These are phyloP conservation scores for Knoxia roxburghii DNA, from an alignment of 257 asterid species.

Conservation along the genomic window DNA sequence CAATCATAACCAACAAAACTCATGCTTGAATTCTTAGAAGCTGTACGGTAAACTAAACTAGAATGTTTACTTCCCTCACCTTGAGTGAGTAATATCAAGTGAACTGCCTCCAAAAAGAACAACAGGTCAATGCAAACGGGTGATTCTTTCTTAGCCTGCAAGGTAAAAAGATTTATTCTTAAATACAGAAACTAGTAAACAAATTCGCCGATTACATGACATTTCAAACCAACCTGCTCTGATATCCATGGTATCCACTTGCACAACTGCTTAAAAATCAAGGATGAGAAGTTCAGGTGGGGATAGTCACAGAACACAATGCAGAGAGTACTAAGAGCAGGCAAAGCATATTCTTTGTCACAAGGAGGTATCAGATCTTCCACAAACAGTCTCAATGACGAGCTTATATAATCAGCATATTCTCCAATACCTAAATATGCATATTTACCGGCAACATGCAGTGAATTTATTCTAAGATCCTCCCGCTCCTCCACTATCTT, in stretches of 20 bases:
- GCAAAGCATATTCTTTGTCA: slow-evolving; percentile 51
- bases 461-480: slow-evolving; percentile 27
- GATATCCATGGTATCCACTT: slow-evolving; percentile 79
- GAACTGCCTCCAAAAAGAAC: slow-evolving; percentile 73
- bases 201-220: not conserved
- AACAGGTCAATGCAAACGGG: slow-evolving; percentile 41
- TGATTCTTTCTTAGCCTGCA: slow-evolving; percentile 58
- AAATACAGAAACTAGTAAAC: not conserved
- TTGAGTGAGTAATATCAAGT: slow-evolving; percentile 51
- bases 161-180: slow-evolving; percentile 18
- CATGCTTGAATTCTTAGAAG: not conserved
- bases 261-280: slow-evolving; percentile 49
- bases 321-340: slow-evolving; percentile 71
- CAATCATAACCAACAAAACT: not conserved
- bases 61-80: slow-evolving; percentile 34
- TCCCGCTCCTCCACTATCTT: slow-evolving; percentile 31
- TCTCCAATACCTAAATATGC: slow-evolving; percentile 42
- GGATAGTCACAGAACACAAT: slow-evolving; percentile 65
- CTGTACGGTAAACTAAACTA: not conserved
- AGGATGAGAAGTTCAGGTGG: slow-evolving; percentile 40
- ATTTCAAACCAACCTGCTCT: slow-evolving; percentile 54
- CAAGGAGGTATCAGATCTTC: slow-evolving; percentile 66
- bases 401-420: slow-evolving; percentile 51
- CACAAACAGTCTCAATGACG: slow-evolving; percentile 50
- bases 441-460: slow-evolving; percentile 27